phyloP scores from a whole-genome alignment of 345 rosid genomes.

The Capsella bursapastoris region DNA sequence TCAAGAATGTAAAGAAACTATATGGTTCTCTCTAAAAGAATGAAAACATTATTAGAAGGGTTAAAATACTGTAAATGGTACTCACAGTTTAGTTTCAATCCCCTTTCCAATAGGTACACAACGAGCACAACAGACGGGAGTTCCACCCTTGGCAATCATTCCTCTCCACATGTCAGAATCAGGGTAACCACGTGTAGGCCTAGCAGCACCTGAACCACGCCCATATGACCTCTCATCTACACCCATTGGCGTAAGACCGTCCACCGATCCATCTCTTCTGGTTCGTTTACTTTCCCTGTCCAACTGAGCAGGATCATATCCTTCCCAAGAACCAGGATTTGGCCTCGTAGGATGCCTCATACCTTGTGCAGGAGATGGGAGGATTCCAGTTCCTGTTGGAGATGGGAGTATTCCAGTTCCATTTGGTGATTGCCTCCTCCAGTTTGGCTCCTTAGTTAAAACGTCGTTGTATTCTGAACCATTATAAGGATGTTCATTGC shows the following conservation, averaged over 20 bases:
- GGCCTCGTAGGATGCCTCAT: constrained; percentile 59
- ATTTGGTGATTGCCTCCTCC: constrained; percentile 79
- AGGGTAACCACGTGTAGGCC: constrained; percentile 42
- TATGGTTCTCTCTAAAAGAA: neutral
- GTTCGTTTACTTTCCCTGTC: constrained; percentile 77
- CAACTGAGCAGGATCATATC: constrained; percentile 61
- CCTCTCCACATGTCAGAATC: constrained; percentile 79
- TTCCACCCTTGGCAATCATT: constrained; percentile 67
- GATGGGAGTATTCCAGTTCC: constrained; percentile 63
- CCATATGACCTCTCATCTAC: constrained; percentile 54
- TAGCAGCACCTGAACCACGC: constrained; percentile 46
- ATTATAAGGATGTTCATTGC: constrained; percentile 56
- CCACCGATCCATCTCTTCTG: constrained; percentile 63
- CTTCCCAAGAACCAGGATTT: constrained; percentile 75
- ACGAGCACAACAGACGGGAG: constrained; percentile 65
- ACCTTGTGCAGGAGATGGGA: constrained; percentile 61
- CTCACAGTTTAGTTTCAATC: constrained; percentile 60
- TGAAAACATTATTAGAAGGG: neutral
- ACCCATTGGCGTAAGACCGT: constrained; percentile 51
- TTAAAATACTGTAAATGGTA: constrained; percentile 25
- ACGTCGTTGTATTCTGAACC: constrained; percentile 65
- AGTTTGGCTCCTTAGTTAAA: constrained; percentile 52
- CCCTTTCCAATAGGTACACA: constrained; percentile 60
- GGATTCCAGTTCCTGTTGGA: constrained; percentile 62
- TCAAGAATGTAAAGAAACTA: constrained; percentile 14